Evolutionary conservation across 495 filamentous ascomycete species (phyloP), one percentile per base, ranked within the genome.

Genomic region (Achaetomiella virescens): DNA sequence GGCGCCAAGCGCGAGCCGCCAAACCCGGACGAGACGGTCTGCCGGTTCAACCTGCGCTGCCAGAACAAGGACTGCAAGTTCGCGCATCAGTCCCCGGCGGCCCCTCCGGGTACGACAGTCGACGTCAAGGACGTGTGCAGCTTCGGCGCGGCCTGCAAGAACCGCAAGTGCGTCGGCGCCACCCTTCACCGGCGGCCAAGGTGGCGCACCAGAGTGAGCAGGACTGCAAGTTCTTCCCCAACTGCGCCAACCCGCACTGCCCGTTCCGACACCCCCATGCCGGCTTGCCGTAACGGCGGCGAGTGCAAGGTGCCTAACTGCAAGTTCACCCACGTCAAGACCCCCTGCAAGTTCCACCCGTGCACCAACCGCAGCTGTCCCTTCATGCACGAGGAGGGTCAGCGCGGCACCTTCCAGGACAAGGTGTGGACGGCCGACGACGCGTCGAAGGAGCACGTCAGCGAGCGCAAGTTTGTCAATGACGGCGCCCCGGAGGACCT

Each of bases 171-270:
- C 63, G 87, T 87, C 2, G 91, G 22, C 85, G 88, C 11, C 93
- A 99, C 67, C 93, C 93, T 6, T 97, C 93, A 18, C 93, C 95
- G 11, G 90, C 92, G 10, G 78, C 85, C 57, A 88, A 84, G 67
- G 68, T 79, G 33, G 83, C 83, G 12, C 86, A 90, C 70, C 86
- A 93, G 68, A 79, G 84, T 46, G 87, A 95, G 66, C 81, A 85
- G 66, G 85, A 96, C 63, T 99, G 93, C 84, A 88, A 84, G 63
- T 99, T 92, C 78, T 96, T 84, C 69, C 91, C 93, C 38, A 87
- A 97, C 73, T 99, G 93, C 77, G 85, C 87, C 37, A 96, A 95
- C 66, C 79, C 85, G 8, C 72, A 78, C 54, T 99, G 93, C 66
- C 81, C 87, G 10, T 99, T 95, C 76, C 84, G 84, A 67, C 93